phyloP scores from a whole-genome alignment of 495 filamentous ascomycete species.

The Cenococcum geophilum region DNA sequence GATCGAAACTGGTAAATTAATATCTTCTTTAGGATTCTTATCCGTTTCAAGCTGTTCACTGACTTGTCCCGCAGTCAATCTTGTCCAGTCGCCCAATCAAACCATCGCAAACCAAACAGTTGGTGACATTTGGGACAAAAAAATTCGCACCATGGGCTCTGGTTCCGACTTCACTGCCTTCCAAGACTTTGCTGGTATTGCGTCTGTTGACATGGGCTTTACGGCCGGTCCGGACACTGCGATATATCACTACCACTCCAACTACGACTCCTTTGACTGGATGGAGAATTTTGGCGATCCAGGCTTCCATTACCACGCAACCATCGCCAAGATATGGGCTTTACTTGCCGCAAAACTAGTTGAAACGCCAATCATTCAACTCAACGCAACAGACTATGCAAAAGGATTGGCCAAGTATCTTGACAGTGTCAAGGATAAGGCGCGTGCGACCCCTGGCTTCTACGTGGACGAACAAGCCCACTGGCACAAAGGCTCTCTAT shows the following conservation, averaged over 20 bases:
- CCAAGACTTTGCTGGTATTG: constrained; percentile 65
- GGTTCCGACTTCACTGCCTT: constrained; percentile 73
- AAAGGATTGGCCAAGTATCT: constrained; percentile 43
- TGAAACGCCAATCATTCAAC: constrained; percentile 39
- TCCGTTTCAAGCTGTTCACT: neutral
- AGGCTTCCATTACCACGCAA: constrained; percentile 54
- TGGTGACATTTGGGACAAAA: constrained; percentile 52
- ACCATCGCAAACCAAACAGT: constrained; percentile 61
- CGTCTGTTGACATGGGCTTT: constrained; percentile 59
- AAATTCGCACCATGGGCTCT: constrained; percentile 62
- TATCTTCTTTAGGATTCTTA: neutral
- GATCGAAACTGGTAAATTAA: constrained; percentile 53
- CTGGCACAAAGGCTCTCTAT: constrained; percentile 28
- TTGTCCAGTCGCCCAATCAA: constrained; percentile 73
- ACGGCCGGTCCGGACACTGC: constrained; percentile 40
- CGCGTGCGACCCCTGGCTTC: constrained; percentile 12
- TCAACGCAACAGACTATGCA: constrained; percentile 42
- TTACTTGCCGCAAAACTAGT: constrained; percentile 39
- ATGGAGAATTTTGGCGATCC: constrained; percentile 65
- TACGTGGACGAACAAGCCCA: neutral
- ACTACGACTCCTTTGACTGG: constrained; percentile 71
- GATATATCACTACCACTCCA: constrained; percentile 72
- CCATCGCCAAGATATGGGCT: constrained; percentile 55
- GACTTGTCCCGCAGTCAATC: constrained; percentile 8
- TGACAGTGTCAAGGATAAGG: constrained; percentile 47